Percentiles rank a stretch among this genome's conserved stretches.
phyloP scores from a whole-genome alignment of 257 asterid genomes.

The Solanum sparsipilum region DNA sequence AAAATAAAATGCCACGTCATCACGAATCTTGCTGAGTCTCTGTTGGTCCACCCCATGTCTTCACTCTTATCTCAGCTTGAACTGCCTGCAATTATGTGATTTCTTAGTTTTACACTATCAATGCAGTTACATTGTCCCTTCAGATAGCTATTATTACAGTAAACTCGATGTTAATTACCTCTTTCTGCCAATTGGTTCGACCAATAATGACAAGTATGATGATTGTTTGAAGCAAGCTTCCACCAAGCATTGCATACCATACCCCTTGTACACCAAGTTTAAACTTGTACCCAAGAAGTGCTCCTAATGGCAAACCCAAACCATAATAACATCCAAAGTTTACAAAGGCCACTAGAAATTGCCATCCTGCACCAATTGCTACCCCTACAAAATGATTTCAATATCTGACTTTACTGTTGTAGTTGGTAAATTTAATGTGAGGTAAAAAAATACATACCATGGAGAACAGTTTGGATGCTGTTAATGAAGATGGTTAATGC shows the following conservation, averaged over 20 bases:
- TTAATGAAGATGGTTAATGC: slow-evolving; percentile 18
- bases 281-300: slow-evolving; percentile 21
- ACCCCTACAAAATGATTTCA: slow-evolving; percentile 12
- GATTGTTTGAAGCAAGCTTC: slow-evolving; percentile 22
- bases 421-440: neutral
- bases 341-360: slow-evolving; percentile 17
- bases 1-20: neutral
- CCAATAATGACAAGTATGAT: slow-evolving; percentile 5
- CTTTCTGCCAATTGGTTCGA: slow-evolving; percentile 24
- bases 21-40: neutral
- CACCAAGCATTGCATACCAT: slow-evolving; percentile 31
- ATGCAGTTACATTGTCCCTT: neutral
- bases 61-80: slow-evolving; percentile 27
- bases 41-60: slow-evolving; percentile 12
- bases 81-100: slow-evolving; percentile 8
- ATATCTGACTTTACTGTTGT: neutral
- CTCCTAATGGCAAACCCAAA: slow-evolving; percentile 28
- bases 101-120: neutral
- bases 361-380: slow-evolving; percentile 38
- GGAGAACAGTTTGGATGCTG: slow-evolving; percentile 22
- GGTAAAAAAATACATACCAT: slow-evolving; percentile 7
- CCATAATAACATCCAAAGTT: slow-evolving; percentile 16
- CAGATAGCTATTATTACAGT: neutral
- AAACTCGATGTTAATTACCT: slow-evolving; percentile 3
- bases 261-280: slow-evolving; percentile 23